Evolutionary conservation across 257 asterid genomes (phyloP).

Genomic region (Scutellaria minor): DNA sequence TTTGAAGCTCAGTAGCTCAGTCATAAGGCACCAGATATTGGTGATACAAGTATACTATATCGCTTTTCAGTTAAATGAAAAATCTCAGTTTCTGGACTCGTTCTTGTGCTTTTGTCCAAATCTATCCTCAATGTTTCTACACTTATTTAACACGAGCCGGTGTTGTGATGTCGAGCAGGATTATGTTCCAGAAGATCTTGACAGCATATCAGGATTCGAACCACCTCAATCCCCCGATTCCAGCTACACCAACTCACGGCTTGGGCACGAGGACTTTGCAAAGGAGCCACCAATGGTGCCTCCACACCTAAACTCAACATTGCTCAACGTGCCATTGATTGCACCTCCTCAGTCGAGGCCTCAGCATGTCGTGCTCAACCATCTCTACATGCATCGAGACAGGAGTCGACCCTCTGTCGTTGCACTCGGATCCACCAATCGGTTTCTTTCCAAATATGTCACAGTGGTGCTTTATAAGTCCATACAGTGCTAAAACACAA

Average conservation of each 20-base stretch:
- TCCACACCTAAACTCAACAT: constrained; percentile 76
- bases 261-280: constrained; percentile 77
- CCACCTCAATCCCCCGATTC: constrained; percentile 96
- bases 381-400: constrained; percentile 97
- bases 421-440: constrained; percentile 92
- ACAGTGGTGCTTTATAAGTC: constrained; percentile 97
- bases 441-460: constrained; percentile 89
- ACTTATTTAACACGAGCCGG: constrained; percentile 18
- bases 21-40: too few relatives aligned
- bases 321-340: constrained; percentile 81
- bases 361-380: constrained; percentile 95
- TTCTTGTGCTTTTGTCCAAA: background rate
- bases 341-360: constrained; percentile 88
- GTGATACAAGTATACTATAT: too few relatives aligned
- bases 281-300: constrained; percentile 96
- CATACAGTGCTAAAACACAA: constrained; percentile 73
- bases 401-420: constrained; percentile 83
- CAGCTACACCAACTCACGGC: constrained; percentile 73
- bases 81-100: background rate
- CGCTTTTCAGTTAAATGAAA: too few relatives aligned
- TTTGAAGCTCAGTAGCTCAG: too few relatives aligned
- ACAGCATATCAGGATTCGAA: constrained; percentile 90
- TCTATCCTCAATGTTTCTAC: background rate
- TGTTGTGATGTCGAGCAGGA: constrained; percentile 56
- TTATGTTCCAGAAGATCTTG: constrained; percentile 87